A percentile compares a stretch with the other conserved stretches of the same genome.
phyloP scores from a whole-genome alignment of 352 stramenopile species.

The Phytophthora melonis region DNA sequence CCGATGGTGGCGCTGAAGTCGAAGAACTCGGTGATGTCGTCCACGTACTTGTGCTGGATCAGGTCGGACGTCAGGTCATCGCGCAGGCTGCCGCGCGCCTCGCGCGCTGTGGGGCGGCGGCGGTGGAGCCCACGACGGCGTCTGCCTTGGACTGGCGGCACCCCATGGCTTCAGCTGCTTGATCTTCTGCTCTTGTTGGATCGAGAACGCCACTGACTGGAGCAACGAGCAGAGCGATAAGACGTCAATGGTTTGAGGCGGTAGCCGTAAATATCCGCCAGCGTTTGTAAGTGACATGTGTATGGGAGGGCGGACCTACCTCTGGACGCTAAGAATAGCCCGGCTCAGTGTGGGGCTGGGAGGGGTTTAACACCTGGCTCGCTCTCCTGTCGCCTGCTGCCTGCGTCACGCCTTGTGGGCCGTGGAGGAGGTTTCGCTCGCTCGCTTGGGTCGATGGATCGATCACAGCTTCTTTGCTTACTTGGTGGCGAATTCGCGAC shows the following conservation, averaged over 20 bases:
- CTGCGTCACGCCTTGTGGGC: not conserved
- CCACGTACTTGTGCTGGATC: conserved; percentile 80
- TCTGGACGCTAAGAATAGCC: conserved; percentile 21
- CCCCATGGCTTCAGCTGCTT: conserved; percentile 45
- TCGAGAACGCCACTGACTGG: not conserved
- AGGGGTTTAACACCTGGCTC: not conserved
- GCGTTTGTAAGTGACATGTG: not conserved
- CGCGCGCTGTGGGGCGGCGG: conserved; percentile 14
- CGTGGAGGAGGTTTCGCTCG: not conserved
- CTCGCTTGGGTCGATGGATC: no score
- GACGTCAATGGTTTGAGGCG: not conserved
- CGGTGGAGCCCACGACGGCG: conserved; percentile 54
- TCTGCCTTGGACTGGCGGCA: conserved; percentile 64
- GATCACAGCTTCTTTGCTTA: not conserved
- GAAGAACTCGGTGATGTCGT: conserved; percentile 72
- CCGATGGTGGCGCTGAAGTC: conserved; percentile 73
- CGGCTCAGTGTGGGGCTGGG: conserved; percentile 8
- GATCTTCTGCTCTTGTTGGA: not conserved
- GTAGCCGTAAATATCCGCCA: conserved; percentile 20
- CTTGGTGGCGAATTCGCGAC: conserved; percentile 15
- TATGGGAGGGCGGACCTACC: not conserved
- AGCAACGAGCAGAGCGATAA: not conserved
- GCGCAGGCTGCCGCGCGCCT: conserved; percentile 42
- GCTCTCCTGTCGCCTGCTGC: conserved; percentile 13
- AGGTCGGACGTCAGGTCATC: conserved; percentile 82